Evolutionary conservation across 148 eudicot species (phyloP).

Genomic region (Camellia sinensis): DNA sequence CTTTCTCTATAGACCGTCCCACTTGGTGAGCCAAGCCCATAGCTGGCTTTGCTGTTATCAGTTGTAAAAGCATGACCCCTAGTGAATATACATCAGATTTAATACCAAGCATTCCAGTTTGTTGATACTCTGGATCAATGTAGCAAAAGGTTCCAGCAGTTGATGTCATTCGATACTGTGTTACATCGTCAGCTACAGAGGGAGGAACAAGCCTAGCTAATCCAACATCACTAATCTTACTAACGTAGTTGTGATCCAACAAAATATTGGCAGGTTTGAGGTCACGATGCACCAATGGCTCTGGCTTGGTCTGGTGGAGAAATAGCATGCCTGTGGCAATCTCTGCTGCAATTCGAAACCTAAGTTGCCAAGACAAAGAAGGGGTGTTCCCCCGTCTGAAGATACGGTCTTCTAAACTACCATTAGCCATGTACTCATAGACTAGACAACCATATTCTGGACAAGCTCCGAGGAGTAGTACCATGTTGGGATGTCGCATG

Average conservation of each 20-base stretch:
- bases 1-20: conserved; percentile 36
- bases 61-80: conserved; percentile 58
- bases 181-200: conserved; percentile 52
- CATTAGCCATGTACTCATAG: conserved; percentile 54
- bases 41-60: conserved; percentile 59
- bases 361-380: conserved; percentile 46
- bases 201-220: conserved; percentile 69
- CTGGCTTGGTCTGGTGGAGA: conserved; percentile 71
- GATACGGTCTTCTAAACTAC: conserved; percentile 47
- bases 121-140: conserved; percentile 77
- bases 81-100: conserved; percentile 69
- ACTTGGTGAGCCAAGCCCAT: conserved; percentile 62
- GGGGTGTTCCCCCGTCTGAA: conserved; percentile 43
- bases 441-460: conserved; percentile 59
- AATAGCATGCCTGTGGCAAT: conserved; percentile 49
- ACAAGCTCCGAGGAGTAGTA: conserved; percentile 59
- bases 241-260: conserved; percentile 57
- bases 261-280: conserved; percentile 70
- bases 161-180: conserved; percentile 61
- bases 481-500: conserved; percentile 58
- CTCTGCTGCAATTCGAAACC: conserved; percentile 57
- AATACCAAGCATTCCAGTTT: conserved; percentile 63
- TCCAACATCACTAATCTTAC: conserved; percentile 74
- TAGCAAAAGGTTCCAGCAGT: conserved; percentile 72
- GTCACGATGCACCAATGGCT: conserved; percentile 68